Percentiles rank a stretch among this genome's conserved stretches.
Conservation (phyloP, 106 monocot genomes). For the Dendrobium huoshanense region DNA sequence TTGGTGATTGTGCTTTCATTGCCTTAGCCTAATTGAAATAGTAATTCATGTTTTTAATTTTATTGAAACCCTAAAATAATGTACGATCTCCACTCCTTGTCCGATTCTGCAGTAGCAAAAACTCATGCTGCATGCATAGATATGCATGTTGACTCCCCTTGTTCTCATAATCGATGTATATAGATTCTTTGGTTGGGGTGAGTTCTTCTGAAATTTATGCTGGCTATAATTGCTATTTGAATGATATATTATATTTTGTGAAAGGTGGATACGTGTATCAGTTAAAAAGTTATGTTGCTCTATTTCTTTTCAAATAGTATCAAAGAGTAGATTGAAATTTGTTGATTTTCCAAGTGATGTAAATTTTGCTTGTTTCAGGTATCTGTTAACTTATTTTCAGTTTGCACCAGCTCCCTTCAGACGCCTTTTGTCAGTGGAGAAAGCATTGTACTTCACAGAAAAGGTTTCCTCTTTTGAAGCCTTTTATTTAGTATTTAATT, state of each 20-base stretch:
- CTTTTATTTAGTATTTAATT: neutral
- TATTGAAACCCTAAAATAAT: too few relatives aligned
- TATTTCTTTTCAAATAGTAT: neutral
- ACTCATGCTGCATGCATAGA: too few relatives aligned
- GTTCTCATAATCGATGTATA: too few relatives aligned
- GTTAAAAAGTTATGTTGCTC: neutral
- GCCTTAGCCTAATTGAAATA: too few relatives aligned
- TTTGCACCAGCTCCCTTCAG: conserved; percentile 71
- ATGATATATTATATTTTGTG: neutral
- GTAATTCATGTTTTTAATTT: too few relatives aligned
- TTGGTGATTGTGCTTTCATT: too few relatives aligned
- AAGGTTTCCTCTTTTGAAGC: conserved; percentile 36
- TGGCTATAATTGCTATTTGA: neutral
- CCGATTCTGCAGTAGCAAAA: too few relatives aligned
- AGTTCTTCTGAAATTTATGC: neutral
- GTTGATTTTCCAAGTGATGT: neutral
- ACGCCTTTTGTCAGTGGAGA: conserved; percentile 25
- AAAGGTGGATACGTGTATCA: neutral
- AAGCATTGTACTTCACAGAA: conserved; percentile 14
- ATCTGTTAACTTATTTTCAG: conserved; percentile 55
- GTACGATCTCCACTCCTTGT: too few relatives aligned
- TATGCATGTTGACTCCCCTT: too few relatives aligned
- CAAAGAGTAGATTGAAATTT: neutral
- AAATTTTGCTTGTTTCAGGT: conserved; percentile 36
- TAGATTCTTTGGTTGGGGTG: neutral